Evolutionary conservation across 2,329 filamentous ascomycete genomes (phyloP), one percentile per base, ranked within the genome.

Genomic region (Xylariales sp.): DNA sequence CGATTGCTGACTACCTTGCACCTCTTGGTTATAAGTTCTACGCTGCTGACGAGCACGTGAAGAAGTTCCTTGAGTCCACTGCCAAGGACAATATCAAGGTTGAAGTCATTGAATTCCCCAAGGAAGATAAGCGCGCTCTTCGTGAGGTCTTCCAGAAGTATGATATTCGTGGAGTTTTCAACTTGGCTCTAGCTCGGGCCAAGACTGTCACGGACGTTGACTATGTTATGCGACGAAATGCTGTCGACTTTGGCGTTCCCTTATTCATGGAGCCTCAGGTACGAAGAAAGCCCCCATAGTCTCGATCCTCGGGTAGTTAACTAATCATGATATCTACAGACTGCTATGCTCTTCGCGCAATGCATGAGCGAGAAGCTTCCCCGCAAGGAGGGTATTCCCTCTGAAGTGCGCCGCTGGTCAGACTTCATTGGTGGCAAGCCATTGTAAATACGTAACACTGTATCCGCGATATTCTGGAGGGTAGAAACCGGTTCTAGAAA

Each of bases 201-300:
- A 90, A 87, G 74, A 91, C 85, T 25, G 73, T 88, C 44, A 70
- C 86, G 44, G 93, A 98, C 59, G 88, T 94, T 57, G 90, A 98
- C 71, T 98, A 98, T 56, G 89, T 98, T 40, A 97, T 97, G 91
- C 81, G 93, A 56, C 81, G 93, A 61, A 98, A 98, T 59, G 93
- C 93, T 19, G 93, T 98, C 40, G 93, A 98, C 69, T 98, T 98
- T 63, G 91, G 91, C 52, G 89, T 97, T 21, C 93, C 93, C 33
- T 74, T 98, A 40, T 97, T 98, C 66, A 96, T 96, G 90, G 91
- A 97, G 72, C 88, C 90, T 38, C 91, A 93, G 83, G 89, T 94
- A 72, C 70, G 79, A 63, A n/a, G n/a, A n/a, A n/a, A n/a, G n/a
- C n/a, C n/a, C n/a, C n/a, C n/a, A n/a, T n/a, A n/a, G n/a, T n/a